A percentile compares a stretch with the other conserved stretches of the same genome.
These are phyloP conservation scores for Lobulomyces angularis DNA, from an alignment of 192 early-diverging fungal species.

Conservation along the genomic window DNA sequence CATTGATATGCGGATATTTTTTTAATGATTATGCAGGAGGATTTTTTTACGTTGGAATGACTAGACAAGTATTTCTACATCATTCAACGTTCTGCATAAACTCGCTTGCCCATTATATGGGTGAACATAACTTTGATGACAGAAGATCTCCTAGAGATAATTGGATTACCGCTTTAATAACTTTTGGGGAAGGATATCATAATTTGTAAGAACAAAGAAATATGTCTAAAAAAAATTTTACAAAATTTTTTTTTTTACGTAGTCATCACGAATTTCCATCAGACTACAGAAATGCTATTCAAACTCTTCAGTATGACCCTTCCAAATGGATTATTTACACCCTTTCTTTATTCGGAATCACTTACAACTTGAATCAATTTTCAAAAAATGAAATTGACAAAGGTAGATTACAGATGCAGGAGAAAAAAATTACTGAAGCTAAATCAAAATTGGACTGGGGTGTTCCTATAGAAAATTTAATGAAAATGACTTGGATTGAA, in stretches of 20 bases:
- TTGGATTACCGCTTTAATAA: conserved; percentile 30
- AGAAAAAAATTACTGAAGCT: conserved; percentile 12
- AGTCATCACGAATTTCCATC: conserved; percentile 38
- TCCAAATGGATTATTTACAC: conserved; percentile 41
- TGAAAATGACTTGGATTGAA: conserved; percentile 10
- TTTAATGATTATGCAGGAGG: conserved; percentile 17
- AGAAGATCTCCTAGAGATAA: conserved; percentile 29
- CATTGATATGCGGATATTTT: background rate
- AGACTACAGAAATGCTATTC: conserved; percentile 44
- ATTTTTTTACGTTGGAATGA: conserved; percentile 29
- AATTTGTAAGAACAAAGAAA: conserved; percentile 23
- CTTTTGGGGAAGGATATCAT: conserved; percentile 45
- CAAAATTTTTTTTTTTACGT: background rate
- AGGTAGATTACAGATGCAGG: conserved; percentile 31
- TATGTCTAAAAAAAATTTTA: background rate
- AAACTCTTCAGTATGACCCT: conserved; percentile 35
- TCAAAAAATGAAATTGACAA: conserved; percentile 34
- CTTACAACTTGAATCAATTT: conserved; percentile 32
- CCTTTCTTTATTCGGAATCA: conserved; percentile 22
- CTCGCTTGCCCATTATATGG: conserved; percentile 38
- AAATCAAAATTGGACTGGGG: background rate
- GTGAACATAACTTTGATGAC: conserved; percentile 28
- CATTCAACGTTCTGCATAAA: conserved; percentile 47
- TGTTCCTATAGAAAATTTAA: conserved; percentile 3
- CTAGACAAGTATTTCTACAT: conserved; percentile 33